Percentiles rank a stretch among this genome's conserved stretches.
These are phyloP conservation scores for Eimeria brunetti DNA, from an alignment of 169 alveolate species.

Conservation along the genomic window DNA sequence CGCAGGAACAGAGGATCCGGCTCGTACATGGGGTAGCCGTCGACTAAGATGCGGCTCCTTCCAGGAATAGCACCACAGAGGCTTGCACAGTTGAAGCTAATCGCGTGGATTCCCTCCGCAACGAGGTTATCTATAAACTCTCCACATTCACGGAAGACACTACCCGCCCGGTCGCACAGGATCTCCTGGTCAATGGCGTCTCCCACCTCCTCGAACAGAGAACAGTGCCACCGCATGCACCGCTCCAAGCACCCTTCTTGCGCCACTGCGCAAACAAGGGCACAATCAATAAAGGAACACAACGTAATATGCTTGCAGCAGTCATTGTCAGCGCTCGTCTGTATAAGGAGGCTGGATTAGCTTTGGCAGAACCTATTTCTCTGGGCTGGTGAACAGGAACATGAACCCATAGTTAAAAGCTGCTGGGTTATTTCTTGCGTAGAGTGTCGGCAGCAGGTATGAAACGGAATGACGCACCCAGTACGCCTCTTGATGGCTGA, in stretches of 20 bases:
- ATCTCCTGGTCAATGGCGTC: slow-evolving; percentile 73
- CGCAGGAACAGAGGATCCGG: slow-evolving; percentile 62
- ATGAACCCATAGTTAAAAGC: neutral
- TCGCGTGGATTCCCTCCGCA: slow-evolving; percentile 69
- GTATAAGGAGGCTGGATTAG: neutral
- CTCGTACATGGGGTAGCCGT: slow-evolving; percentile 79
- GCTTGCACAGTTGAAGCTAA: slow-evolving; percentile 21
- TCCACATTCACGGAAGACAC: slow-evolving; percentile 62
- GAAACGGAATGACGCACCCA: neutral
- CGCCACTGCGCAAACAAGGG: slow-evolving; percentile 3
- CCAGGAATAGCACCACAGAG: slow-evolving; percentile 34
- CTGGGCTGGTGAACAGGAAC: neutral
- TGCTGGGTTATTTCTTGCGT: neutral
- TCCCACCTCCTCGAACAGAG: slow-evolving; percentile 74
- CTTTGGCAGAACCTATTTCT: neutral
- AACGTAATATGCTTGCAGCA: neutral
- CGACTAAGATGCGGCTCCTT: slow-evolving; percentile 48
- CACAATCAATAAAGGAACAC: neutral
- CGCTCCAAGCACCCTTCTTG: slow-evolving; percentile 60
- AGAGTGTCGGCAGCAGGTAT: neutral
- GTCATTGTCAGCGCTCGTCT: neutral
- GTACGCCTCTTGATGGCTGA: slow-evolving; percentile 54
- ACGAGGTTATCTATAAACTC: slow-evolving; percentile 73
- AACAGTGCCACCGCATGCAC: slow-evolving; percentile 76
- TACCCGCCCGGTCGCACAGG: slow-evolving; percentile 48